Conservation (phyloP, 2,329 filamentous ascomycete genomes). For the Claviceps sp. region DNA sequence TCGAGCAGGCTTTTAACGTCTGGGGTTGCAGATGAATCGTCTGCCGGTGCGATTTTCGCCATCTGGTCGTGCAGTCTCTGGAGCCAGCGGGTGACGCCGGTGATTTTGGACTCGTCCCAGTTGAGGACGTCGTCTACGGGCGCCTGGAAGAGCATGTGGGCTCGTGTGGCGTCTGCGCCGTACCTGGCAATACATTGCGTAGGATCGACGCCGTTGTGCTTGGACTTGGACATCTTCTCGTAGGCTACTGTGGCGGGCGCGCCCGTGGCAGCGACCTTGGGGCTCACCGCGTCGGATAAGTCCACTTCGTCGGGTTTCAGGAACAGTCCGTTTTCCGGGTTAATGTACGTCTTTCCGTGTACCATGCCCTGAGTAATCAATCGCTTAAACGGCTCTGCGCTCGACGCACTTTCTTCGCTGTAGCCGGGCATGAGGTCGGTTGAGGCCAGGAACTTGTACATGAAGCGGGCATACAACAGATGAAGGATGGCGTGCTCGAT, state of each 20-base stretch:
- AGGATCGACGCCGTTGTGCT: constrained; percentile 83
- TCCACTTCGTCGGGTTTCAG: constrained; percentile 65
- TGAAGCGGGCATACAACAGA: constrained; percentile 77
- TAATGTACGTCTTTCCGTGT: constrained; percentile 69
- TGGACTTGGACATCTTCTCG: constrained; percentile 94
- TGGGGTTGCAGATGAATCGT: constrained; percentile 4
- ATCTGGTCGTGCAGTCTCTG: constrained; percentile 50
- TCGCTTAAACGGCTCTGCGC: constrained; percentile 65
- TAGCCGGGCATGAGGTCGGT: constrained; percentile 33
- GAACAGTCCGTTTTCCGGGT: constrained; percentile 63
- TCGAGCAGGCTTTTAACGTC: constrained; percentile 24
- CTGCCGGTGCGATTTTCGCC: constrained; percentile 8
- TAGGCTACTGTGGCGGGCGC: constrained; percentile 48
- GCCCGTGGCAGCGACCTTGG: constrained; percentile 49
- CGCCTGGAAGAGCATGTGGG: constrained; percentile 81
- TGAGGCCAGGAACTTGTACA: constrained; percentile 69
- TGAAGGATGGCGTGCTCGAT: constrained; percentile 87
- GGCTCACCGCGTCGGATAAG: constrained; percentile 37
- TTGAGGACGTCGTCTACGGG: constrained; percentile 73
- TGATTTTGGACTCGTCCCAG: constrained; percentile 76
- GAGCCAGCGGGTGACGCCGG: constrained; percentile 72
- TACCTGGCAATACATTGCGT: constrained; percentile 56
- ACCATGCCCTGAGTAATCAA: constrained; percentile 89
- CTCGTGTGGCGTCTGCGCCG: constrained; percentile 71
- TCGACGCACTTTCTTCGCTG: constrained; percentile 17